phyloP scores from a whole-genome alignment of 345 rosid species.

The Syzygium jambos region DNA sequence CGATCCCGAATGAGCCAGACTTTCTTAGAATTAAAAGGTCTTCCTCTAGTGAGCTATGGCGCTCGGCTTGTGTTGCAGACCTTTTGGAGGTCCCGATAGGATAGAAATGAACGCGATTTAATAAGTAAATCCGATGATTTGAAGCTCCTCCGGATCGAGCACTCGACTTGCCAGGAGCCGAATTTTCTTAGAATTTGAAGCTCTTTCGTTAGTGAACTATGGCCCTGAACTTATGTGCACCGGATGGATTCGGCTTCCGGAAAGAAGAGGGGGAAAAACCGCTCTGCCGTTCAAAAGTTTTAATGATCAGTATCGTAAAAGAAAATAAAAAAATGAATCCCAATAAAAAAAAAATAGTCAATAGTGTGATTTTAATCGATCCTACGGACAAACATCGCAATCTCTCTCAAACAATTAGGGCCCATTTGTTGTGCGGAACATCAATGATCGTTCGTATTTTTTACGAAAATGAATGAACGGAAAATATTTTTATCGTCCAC shows the following conservation, averaged over 20 bases:
- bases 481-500: background rate
- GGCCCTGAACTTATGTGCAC: too few relatives aligned
- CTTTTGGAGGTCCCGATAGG: background rate
- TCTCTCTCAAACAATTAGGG: background rate
- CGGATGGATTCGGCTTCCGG: too few relatives aligned
- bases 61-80: accelerated
- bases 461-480: background rate
- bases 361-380: background rate
- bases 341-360: background rate
- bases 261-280: too few relatives aligned
- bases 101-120: background rate
- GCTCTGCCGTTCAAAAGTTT: background rate
- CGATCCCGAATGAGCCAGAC: too few relatives aligned
- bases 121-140: accelerated
- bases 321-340: background rate
- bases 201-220: too few relatives aligned
- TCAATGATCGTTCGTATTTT: background rate
- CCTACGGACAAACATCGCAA: accelerated
- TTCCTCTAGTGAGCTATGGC: background rate
- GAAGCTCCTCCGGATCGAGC: background rate
- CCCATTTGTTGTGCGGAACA: accelerated
- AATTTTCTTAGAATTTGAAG: background rate
- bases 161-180: accelerated
- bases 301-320: accelerated
- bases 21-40: background rate